Evolutionary conservation across 192 early-diverging fungal species (phyloP).

Genomic region (Backusella psychrophila): DNA sequence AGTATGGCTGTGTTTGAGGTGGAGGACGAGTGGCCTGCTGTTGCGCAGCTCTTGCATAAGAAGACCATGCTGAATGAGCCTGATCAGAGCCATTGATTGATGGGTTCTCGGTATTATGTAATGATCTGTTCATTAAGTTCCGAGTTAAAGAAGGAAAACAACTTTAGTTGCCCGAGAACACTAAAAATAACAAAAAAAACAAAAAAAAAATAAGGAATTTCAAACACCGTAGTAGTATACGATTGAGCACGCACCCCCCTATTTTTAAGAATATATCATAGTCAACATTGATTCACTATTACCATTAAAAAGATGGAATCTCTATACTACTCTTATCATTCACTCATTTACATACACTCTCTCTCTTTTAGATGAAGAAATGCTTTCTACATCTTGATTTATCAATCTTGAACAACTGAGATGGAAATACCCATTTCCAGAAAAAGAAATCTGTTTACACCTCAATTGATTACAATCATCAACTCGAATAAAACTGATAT

Average conservation of each 20-base stretch:
- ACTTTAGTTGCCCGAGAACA: not conserved
- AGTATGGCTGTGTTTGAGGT: not conserved
- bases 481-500: too few species aligned
- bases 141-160: slow-evolving; percentile 9
- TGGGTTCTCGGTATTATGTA: slow-evolving; percentile 11
- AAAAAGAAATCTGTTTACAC: too few species aligned
- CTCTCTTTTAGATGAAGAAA: too few species aligned
- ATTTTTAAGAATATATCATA: too few species aligned
- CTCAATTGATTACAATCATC: too few species aligned
- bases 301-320: too few species aligned
- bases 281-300: too few species aligned
- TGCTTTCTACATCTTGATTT: too few species aligned
- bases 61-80: slow-evolving; percentile 9
- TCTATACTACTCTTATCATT: too few species aligned
- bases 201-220: not conserved
- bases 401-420: too few species aligned
- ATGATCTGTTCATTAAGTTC: slow-evolving; percentile 13
- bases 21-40: not conserved
- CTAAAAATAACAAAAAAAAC: not conserved
- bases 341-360: too few species aligned
- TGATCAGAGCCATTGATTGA: slow-evolving; percentile 1
- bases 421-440: too few species aligned
- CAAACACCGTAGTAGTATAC: not conserved
- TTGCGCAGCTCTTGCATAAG: slow-evolving; percentile 1
- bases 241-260: not conserved